Evolutionary conservation across 257 asterid genomes (phyloP).

Genomic region (Scutellaria baicalensis): DNA sequence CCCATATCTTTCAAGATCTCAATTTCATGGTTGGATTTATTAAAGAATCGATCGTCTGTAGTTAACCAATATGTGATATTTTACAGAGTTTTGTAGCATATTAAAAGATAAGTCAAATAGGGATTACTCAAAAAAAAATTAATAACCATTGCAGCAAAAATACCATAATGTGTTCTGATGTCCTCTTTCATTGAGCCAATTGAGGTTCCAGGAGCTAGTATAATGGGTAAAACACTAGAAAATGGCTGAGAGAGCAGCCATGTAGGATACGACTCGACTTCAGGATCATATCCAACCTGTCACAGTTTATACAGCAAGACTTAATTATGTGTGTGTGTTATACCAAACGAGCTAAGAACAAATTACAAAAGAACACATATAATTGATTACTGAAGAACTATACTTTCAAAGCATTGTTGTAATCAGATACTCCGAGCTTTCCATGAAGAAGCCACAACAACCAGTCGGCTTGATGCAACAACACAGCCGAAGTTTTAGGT

Average conservation of each 20-base stretch:
- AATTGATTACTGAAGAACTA: not conserved
- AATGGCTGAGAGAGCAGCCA: conserved; percentile 81
- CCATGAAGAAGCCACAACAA: conserved; percentile 90
- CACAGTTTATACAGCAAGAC: not conserved
- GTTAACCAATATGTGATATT: not conserved
- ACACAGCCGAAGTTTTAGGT: conserved; percentile 44
- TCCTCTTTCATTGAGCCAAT: conserved; percentile 56
- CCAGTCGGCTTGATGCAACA: conserved; percentile 96
- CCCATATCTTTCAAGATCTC: not conserved
- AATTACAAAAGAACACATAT: not conserved
- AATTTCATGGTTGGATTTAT: not conserved
- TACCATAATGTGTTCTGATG: conserved; percentile 54
- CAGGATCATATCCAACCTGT: conserved; percentile 93
- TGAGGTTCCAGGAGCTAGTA: conserved; percentile 80
- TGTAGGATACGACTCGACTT: conserved; percentile 62
- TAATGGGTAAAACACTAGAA: conserved; percentile 52
- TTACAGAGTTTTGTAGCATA: not conserved
- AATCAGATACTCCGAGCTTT: conserved; percentile 78
- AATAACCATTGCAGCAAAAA: not conserved
- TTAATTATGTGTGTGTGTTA: not conserved
- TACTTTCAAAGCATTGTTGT: conserved; percentile 88
- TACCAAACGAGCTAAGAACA: not conserved
- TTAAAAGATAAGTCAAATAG: not conserved
- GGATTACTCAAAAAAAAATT: not conserved
- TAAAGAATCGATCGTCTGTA: not conserved